Conservation (phyloP, 257 asterid species). For the Solanum sitiens region DNA sequence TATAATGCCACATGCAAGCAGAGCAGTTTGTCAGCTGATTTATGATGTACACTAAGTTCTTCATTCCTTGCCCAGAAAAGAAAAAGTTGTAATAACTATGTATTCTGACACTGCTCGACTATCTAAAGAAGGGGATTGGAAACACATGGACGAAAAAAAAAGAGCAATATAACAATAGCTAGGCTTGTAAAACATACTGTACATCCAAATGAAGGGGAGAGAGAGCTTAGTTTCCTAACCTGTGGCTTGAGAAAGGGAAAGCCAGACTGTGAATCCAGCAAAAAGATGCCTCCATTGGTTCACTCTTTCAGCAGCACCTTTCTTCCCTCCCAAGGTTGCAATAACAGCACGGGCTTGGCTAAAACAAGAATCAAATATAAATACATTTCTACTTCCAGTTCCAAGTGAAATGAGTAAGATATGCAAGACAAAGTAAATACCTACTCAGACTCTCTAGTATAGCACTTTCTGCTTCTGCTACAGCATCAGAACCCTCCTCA, state of each 20-base stretch:
- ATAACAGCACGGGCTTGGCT: constrained; percentile 89
- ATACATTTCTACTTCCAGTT: neutral
- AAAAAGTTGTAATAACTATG: neutral
- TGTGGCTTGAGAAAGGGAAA: constrained; percentile 70
- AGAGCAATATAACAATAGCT: neutral
- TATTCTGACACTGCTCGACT: neutral
- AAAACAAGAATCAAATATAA: constrained; percentile 15
- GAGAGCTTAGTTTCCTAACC: constrained; percentile 24
- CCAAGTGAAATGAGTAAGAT: neutral
- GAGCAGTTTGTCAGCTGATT: neutral
- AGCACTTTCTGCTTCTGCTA: constrained; percentile 66
- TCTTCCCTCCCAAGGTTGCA: constrained; percentile 72
- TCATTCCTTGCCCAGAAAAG: neutral
- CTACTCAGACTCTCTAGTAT: constrained; percentile 76
- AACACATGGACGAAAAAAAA: neutral
- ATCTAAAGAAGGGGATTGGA: neutral
- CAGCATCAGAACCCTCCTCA: constrained; percentile 52
- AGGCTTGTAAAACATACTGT: neutral
- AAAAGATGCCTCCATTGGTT: constrained; percentile 74
- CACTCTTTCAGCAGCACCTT: constrained; percentile 60
- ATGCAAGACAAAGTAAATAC: constrained; percentile 23
- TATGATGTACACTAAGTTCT: neutral
- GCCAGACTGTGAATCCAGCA: constrained; percentile 85
- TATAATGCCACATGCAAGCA: neutral
- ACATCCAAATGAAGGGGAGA: neutral